Evolutionary conservation across 768 basidiomycete species (phyloP), one percentile per base, ranked within the genome.

Genomic region (Lanmaoa rubissima): DNA sequence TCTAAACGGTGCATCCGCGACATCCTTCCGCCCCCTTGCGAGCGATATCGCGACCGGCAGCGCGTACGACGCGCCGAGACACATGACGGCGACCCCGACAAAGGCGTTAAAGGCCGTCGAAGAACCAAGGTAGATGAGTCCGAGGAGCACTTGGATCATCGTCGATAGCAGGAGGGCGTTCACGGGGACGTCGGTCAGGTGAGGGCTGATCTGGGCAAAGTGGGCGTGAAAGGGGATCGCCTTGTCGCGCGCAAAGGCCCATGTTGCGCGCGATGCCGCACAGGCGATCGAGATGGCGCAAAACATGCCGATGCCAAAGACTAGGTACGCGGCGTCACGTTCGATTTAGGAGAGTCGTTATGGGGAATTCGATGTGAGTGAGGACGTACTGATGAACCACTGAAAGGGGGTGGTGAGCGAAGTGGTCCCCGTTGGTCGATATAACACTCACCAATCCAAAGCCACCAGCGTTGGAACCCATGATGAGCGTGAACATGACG

Each of bases 161-260:
- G 84, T 83, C 13, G 84, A 84, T 9, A 88, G 77, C 10, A 86
- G 61, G 56, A 86, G 78, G 0, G 85, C 84, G 60, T 85, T 82
- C 41, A 85, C 71, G 0, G 86, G 86, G 5, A 86, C 78, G 60
- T 79, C 80, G 31, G 72, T 65, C 10, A 74, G 57, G 39, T 68
- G 60, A 9, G 70, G 66, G 41, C 75, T 73, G 63, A 87, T 75
- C 48, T 71, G 72, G 8, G 79, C 70, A 73, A 86, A 86, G 54
- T 74, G 63, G 12, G 56, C 48, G 36, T 80, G 76, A 43, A 81
- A 77, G 2, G 85, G 87, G 41, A 88, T 82, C 1, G 82, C 87
- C 57, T 78, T 78, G 71, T 88, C 87, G 3, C 87, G 78, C 0
- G 85, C 82, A 66, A 88, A 88, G 45, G 82, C 82, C 87, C 86